Evolutionary conservation across 805 yeast genomes (phyloP), one percentile per base, ranked within the genome.

Genomic region (Saccharomycopsis schoenii): DNA sequence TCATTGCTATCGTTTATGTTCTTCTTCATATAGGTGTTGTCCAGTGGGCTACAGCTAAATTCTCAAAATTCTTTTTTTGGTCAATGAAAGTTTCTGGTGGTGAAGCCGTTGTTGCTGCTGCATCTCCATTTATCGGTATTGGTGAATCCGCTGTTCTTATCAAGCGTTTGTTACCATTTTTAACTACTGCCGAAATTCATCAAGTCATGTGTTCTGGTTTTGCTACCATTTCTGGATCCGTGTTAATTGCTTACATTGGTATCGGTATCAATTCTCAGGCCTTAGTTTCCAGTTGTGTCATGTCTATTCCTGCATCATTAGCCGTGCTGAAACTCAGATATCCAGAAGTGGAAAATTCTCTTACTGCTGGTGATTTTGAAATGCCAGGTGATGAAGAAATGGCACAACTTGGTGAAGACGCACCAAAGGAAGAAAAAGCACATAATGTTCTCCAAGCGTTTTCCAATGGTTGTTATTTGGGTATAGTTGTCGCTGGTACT

Each of bases 281-380:
- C 5, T 74, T 83, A 67, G 81, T 83, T 17, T 79, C 85, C n/a
- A 80, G 85, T 36, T 83, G 88, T 74, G 84, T 83, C 59, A 83
- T 83, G 88, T 82, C 86, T 1, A 82, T 83, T 68, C 88, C 88
- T 5, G 84, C 84, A 43, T 79, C 85, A 8, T 72, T 83, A 62
- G 85, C 86, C 2, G 80, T 82, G 24, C 79, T 86, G 15, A 83
- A 83, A 67, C 74, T 83, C 63, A 77, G 87, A 68, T 73, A 71
- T 64, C 88, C 88, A 15, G 88, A 83, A 67, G 76, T 80, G 4
- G 86, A 83, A 63, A 77, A 74, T 64, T 76, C 86, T 2, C 65
- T 82, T 55, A 77, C 86, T 34, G 68, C 74, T 56, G 83, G 84
- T 37, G 73, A 72, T 58, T 75, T 77, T 24, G 75, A 77, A n/a